Base-by-base conservation (phyloP, 2,329 filamentous ascomycete genomes). In the Nigrospora osmanthi region DNA sequence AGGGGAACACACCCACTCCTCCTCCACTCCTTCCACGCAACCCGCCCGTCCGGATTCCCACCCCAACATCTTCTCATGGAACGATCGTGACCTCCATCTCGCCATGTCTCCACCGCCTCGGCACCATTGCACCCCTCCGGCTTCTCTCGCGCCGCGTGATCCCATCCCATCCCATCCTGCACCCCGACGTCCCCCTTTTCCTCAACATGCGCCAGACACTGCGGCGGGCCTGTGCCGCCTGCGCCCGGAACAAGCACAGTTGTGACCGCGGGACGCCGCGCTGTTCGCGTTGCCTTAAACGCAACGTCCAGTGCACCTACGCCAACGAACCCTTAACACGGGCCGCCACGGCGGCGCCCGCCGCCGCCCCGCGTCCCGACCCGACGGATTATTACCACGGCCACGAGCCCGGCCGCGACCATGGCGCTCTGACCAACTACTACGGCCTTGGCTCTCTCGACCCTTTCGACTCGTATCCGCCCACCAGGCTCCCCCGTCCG, bases 391-490 rank as follows among this genome's bases (percentile, higher is more conserved):
- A 28, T 6, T 10, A 6, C 23, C 23, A 28, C 23, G 23, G 23
- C 23, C 23, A 6, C 23, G 23, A 28, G 23, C 23, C 6, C 23
- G 7, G 23, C 23, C 23, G 4, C 23, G 23, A 28, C 23, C 23
- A 28, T 28, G 9, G 23, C 23, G 23, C 23, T 7, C 9, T 28
- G 23, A 28, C 23, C 6, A 28, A 28, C 23, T 28, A 28, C 9
- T 10, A 28, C 23, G 23, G 23, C 7, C 23, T 28, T 28, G 23
- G 38, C n/a, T 33, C 65, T 10, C 55, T 77, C 33, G 76, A 80
- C 49, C 75, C 76, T 0, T 80, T 80, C 48, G 73, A 79, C 42
- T 73, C 75, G 3, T 78, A 78, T 52, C 76, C 76, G 6, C 60
- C 58, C 17, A 78, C 73, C 1, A 69, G 73, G 46, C 68, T 80